Evolutionary conservation across 1,284 basidiomycete genomes (phyloP).

Genomic region (Sphagnurus paluster): DNA sequence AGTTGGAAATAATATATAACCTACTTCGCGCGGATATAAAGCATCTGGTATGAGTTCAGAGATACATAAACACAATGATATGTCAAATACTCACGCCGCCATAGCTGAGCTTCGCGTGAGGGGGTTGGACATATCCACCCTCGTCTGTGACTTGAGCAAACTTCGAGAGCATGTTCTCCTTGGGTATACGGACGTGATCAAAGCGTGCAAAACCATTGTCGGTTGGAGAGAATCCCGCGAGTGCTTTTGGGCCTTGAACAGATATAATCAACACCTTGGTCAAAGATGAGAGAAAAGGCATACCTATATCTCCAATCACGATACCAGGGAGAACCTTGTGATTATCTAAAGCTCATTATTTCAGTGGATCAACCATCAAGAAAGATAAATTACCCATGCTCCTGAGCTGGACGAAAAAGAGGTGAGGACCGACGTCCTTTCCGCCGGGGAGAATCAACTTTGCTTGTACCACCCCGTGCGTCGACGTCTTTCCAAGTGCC

Average conservation of each 20-base stretch:
- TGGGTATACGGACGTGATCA: slow-evolving; percentile 70
- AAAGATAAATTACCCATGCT: slow-evolving; percentile 43
- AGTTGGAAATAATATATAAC: slow-evolving; percentile 7
- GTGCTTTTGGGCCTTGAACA: slow-evolving; percentile 59
- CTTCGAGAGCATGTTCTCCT: slow-evolving; percentile 74
- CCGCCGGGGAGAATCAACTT: slow-evolving; percentile 68
- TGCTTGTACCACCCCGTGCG: slow-evolving; percentile 80
- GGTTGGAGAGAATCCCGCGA: slow-evolving; percentile 50
- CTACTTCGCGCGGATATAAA: slow-evolving; percentile 66
- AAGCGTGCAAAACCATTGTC: slow-evolving; percentile 80
- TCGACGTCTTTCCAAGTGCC: slow-evolving; percentile 69
- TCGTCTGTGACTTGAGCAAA: slow-evolving; percentile 72
- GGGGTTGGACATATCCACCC: slow-evolving; percentile 68
- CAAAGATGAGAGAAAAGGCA: slow-evolving; percentile 2
- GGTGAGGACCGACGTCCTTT: slow-evolving; percentile 70
- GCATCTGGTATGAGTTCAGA: slow-evolving; percentile 48
- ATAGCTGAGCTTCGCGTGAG: slow-evolving; percentile 75
- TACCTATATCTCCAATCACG: slow-evolving; percentile 75
- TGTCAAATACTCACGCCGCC: slow-evolving; percentile 58
- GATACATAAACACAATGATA: neutral
- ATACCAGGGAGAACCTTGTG: slow-evolving; percentile 67
- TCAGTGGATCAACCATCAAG: neutral
- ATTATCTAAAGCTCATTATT: slow-evolving; percentile 39
- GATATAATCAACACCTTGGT: neutral
- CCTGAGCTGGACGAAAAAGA: slow-evolving; percentile 74